These are phyloP conservation scores for Colletotrichum zoysiae DNA, from an alignment of 2,329 filamentous ascomycete genomes.

Conservation along the genomic window DNA sequence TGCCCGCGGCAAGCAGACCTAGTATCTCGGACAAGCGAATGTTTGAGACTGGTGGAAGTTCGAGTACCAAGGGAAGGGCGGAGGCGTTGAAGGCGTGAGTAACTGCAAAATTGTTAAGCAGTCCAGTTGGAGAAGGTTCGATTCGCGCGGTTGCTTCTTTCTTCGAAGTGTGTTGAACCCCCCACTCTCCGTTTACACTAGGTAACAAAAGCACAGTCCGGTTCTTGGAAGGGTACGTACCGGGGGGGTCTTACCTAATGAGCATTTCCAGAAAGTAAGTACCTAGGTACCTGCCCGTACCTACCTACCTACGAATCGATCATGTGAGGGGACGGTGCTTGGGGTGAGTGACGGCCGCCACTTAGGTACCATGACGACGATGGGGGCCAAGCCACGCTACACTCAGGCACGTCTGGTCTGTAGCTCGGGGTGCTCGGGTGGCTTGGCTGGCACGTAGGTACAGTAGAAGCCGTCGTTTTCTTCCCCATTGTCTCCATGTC, in stretches of 20 bases:
- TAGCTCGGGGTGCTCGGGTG: constrained; percentile 37
- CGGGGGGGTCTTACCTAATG: background rate
- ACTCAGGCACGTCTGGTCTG: constrained; percentile 21
- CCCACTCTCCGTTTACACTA: constrained; percentile 1
- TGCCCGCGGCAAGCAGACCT: background rate
- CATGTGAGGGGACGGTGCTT: background rate
- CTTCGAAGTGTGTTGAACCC: background rate
- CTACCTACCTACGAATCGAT: background rate
- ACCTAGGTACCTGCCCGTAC: no score
- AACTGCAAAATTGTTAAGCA: constrained; percentile 33
- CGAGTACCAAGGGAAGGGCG: background rate
- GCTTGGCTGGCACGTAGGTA: constrained; percentile 28
- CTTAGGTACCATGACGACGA: background rate
- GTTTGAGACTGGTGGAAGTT: background rate
- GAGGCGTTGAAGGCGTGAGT: background rate
- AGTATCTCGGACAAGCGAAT: no score
- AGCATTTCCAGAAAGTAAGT: background rate
- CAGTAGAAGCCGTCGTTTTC: background rate
- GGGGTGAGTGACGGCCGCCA: background rate
- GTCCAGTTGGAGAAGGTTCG: constrained; percentile 31
- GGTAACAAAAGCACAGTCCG: background rate
- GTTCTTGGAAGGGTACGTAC: background rate
- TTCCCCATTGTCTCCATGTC: background rate
- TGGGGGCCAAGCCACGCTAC: constrained; percentile 16
- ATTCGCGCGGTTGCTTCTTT: constrained; percentile 22